These are phyloP conservation scores for Penicillium goetzii DNA, from an alignment of 495 filamentous ascomycete genomes.

Conservation along the genomic window DNA sequence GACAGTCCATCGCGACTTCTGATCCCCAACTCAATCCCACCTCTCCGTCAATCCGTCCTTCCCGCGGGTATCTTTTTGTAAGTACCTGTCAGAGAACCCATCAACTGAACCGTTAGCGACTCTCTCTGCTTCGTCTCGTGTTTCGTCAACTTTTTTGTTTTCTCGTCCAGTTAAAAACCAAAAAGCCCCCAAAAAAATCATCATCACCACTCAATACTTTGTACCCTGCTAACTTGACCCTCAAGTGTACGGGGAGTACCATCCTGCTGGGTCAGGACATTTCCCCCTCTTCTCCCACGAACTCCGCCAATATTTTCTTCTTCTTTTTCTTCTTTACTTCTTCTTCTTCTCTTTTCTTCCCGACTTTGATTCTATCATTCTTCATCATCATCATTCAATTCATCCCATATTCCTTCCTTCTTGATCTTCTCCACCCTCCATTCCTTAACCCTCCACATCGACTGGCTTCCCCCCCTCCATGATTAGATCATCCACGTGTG, in stretches of 20 bases:
- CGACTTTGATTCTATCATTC: background rate
- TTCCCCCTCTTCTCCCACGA: constrained; percentile 1
- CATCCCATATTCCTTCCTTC: background rate
- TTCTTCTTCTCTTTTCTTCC: constrained; percentile 16
- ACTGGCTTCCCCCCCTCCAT: constrained; percentile 19
- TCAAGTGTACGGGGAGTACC: background rate
- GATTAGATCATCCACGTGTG: constrained; percentile 26
- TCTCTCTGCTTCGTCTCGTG: background rate
- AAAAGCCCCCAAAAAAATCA: background rate
- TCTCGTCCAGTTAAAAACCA: background rate
- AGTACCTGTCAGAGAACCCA: background rate
- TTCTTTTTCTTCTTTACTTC: constrained; percentile 15
- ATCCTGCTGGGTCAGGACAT: background rate
- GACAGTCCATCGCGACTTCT: background rate
- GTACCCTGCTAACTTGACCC: background rate
- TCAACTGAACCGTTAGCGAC: background rate
- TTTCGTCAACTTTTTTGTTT: background rate
- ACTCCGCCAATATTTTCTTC: constrained; percentile 19
- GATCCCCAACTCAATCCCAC: no score
- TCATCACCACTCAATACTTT: background rate
- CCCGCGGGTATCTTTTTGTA: background rate
- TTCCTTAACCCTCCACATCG: background rate
- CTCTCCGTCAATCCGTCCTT: background rate
- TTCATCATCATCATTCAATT: background rate
- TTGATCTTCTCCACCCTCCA: constrained; percentile 9